These are phyloP conservation scores for Penicillium coprophilum DNA, from an alignment of 495 filamentous ascomycete species.

Conservation along the genomic window DNA sequence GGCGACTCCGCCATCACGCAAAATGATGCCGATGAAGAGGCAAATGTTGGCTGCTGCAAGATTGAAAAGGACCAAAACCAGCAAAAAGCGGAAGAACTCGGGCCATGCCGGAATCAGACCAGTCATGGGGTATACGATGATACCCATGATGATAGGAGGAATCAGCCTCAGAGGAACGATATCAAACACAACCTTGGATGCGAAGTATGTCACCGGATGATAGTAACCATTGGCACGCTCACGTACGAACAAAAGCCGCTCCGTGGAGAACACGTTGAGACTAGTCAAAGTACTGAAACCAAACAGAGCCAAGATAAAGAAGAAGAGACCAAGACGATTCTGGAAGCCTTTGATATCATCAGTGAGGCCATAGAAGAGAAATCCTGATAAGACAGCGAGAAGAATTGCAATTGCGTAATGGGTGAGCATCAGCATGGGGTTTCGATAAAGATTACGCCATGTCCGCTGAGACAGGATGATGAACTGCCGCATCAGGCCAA, in stretches of 20 bases:
- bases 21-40: constrained; percentile 93
- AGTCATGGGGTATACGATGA: constrained; percentile 97
- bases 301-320: constrained; percentile 94
- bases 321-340: constrained; percentile 96
- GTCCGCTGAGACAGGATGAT: constrained; percentile 84
- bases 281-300: constrained; percentile 95
- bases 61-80: constrained; percentile 94
- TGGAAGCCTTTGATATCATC: constrained; percentile 97
- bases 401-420: constrained; percentile 99
- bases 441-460: constrained; percentile 96
- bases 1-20: constrained; percentile 87
- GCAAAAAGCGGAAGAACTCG: constrained; percentile 87
- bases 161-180: constrained; percentile 92
- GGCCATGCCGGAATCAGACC: constrained; percentile 81
- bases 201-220: constrained; percentile 93
- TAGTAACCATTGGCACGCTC: constrained; percentile 98
- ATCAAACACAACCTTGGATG: constrained; percentile 91
- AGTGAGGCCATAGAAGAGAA: constrained; percentile 92
- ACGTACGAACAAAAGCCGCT: constrained; percentile 87
- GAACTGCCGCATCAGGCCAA: constrained; percentile 80
- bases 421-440: constrained; percentile 97
- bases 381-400: constrained; percentile 89
- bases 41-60: constrained; percentile 89
- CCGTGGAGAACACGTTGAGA: constrained; percentile 89
- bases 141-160: constrained; percentile 93